Evolutionary conservation across 495 filamentous ascomycete species (phyloP).

Genomic region (Emericellopsis terricola): DNA sequence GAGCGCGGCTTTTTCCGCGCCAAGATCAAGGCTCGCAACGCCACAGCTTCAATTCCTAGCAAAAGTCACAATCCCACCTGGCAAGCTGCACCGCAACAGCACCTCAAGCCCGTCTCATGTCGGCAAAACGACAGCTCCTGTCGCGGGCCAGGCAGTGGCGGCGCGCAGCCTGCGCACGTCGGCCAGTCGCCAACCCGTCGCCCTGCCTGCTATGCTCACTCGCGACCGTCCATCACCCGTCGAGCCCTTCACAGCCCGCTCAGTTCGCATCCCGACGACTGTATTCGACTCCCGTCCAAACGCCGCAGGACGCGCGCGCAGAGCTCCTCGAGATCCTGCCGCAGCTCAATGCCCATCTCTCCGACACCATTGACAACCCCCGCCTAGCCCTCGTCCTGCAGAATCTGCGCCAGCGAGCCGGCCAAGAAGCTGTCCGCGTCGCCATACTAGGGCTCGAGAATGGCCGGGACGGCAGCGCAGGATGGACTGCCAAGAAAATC

Average conservation of each 20-base stretch:
- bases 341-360: constrained; percentile 40
- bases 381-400: constrained; percentile 64
- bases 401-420: constrained; percentile 47
- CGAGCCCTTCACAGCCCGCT: not conserved
- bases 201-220: not conserved
- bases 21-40: no score
- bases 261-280: not conserved
- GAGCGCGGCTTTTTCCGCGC: no score
- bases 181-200: not conserved
- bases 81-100: no score
- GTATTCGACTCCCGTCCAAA: not conserved
- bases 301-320: constrained; percentile 12
- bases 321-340: constrained; percentile 44
- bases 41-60: no score
- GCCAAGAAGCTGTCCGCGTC: constrained; percentile 49
- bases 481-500: constrained; percentile 33
- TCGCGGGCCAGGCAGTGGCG: not conserved
- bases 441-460: constrained; percentile 30
- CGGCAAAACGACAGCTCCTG: constrained; percentile 1
- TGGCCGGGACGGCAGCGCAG: constrained; percentile 4
- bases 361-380: constrained; percentile 52
- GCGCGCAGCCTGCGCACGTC: not conserved
- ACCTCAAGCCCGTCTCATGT: no score
- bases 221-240: not conserved
- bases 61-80: no score